Evolutionary conservation across 176 grass and related monocot genomes (phyloP).

Genomic region (Poa pratensis): DNA sequence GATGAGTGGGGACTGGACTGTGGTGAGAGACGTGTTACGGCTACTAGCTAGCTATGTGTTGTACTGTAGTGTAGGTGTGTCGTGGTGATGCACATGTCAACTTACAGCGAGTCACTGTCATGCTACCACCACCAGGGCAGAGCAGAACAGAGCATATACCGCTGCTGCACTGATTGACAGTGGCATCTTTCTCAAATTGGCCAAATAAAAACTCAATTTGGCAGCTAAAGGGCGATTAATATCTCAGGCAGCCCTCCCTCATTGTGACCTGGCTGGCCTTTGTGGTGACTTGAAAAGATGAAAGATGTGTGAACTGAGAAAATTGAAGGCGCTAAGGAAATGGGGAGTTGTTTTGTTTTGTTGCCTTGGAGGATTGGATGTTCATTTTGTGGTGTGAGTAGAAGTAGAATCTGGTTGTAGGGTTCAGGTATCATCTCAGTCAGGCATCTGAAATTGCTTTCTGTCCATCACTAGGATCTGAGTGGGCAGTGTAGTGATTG

Average conservation of each 20-base stretch:
- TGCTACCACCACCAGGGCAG: constrained; percentile 8
- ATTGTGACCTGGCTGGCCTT: too few species aligned
- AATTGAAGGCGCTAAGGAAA: constrained; percentile 27
- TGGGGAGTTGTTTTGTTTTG: too few species aligned
- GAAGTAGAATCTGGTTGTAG: too few species aligned
- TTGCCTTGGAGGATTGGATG: too few species aligned
- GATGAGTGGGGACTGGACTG: neutral
- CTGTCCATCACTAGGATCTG: neutral
- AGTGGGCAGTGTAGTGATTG: neutral
- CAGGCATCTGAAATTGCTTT: neutral
- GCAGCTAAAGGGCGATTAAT: constrained; percentile 39
- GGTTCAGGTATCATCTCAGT: too few species aligned
- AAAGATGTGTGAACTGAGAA: constrained; percentile 15
- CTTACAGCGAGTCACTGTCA: constrained; percentile 44
- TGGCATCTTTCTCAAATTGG: constrained; percentile 28
- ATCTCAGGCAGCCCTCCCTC: constrained; percentile 30
- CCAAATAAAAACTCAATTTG: constrained; percentile 16
- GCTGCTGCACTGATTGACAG: constrained; percentile 19
- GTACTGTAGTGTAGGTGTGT: neutral
- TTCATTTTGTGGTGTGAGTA: too few species aligned
- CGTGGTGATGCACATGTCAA: constrained; percentile 43
- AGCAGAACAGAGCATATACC: constrained; percentile 11
- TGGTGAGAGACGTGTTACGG: constrained; percentile 1
- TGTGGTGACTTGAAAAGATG: constrained; percentile 9
- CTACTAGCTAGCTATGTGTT: neutral